Base-by-base conservation (phyloP, 2,329 filamentous ascomycete genomes). In the Aureobasidium sp. region DNA sequence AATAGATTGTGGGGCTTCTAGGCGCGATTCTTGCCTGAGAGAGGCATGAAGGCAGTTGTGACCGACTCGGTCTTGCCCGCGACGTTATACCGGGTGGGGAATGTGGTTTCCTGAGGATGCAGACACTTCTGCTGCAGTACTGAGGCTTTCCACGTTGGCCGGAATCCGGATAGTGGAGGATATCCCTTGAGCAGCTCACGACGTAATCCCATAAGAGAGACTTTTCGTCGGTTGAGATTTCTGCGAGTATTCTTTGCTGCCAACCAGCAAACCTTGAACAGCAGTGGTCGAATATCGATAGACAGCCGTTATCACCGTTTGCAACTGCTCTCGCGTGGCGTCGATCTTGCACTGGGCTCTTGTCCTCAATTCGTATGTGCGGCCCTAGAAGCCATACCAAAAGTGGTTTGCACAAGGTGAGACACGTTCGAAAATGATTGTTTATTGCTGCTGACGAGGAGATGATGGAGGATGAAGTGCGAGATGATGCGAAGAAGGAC, bases 341-440 rank as follows among this genome's bases (percentile, higher is more conserved):
- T 59, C 31, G 44, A 59, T 39, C 15, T 11, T 49, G 4, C 22
- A 20, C 20, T 41, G 17, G 15, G 3, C 55, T n/a, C 12, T 8
- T 9, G 5, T 49, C 9, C 34, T 34, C 20, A 17, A 49, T 41
- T 17, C 2, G 44, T 48, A 49, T 36, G 25, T 31, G 1, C 2
- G 9, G 27, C 44, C 36, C 44, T 49, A 39, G 17, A 20, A 5
- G 22, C 14, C 11, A 36, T 29, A 0, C 56, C 44, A 48, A 11
- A 59, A 41, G 7, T 25, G 34, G 56, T 41, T 17, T 8, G 5
- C 15, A 3, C 7, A 31, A 31, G 5, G 29, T 59, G 44, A 59
- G 56, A 59, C 56, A 59, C n/a, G 44, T 49, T 59, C 42, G 45
- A 49, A 48, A 49, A 49, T 27, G 52, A 44, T 34, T 44, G 51